phyloP scores from a whole-genome alignment of 768 basidiomycete species.

The Psilocybe sp. region DNA sequence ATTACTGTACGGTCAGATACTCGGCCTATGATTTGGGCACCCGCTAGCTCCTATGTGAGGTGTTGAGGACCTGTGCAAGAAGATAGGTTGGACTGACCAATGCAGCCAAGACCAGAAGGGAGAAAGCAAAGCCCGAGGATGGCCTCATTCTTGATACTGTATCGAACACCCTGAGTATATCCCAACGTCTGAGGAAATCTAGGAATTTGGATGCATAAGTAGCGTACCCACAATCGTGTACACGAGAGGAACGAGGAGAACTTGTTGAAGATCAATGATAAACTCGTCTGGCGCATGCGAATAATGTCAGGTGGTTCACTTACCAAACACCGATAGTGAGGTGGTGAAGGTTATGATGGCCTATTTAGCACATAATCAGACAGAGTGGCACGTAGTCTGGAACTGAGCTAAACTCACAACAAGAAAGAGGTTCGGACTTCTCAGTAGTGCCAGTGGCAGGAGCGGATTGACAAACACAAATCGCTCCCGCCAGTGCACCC shows the following conservation, averaged over 20 bases:
- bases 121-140: conserved; percentile 59
- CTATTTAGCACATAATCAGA: background rate
- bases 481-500: conserved; percentile 13
- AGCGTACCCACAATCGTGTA: conserved; percentile 56
- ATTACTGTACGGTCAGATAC: conserved; percentile 55
- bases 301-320: background rate
- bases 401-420: conserved; percentile 37
- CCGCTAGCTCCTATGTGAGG: conserved; percentile 5
- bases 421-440: conserved; percentile 57
- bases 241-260: conserved; percentile 57
- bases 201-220: too few relatives aligned
- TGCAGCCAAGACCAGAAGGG: conserved; percentile 57
- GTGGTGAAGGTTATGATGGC: conserved; percentile 11
- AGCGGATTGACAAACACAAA: conserved; percentile 62
- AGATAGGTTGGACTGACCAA: conserved; percentile 36
- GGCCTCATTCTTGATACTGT: conserved; percentile 54
- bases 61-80: background rate
- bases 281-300: background rate
- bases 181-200: background rate
- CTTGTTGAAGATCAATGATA: conserved; percentile 18
- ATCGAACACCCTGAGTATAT: conserved; percentile 50
- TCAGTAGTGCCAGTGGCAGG: conserved; percentile 43
- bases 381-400: background rate
- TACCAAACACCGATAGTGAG: conserved; percentile 14
- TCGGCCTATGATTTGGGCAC: conserved; percentile 14